Conservation (phyloP, 139 green algal genomes). For the Tetradesmus lagerheimii region DNA sequence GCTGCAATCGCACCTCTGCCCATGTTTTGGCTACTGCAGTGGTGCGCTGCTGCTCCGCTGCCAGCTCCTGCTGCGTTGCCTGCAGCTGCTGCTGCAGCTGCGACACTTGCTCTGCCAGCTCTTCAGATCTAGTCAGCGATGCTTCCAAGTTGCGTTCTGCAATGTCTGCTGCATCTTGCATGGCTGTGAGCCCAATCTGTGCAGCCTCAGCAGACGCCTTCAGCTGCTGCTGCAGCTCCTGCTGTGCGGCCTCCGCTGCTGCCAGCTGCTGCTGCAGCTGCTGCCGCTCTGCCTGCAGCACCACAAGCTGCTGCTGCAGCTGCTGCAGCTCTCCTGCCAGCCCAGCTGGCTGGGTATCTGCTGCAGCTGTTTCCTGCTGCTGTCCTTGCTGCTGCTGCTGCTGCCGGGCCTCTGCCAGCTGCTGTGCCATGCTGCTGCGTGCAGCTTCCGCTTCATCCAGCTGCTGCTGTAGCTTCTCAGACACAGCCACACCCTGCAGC, state of each 20-base stretch:
- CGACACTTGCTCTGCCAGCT: background rate
- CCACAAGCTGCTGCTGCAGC: slow-evolving; percentile 9
- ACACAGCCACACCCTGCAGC: background rate
- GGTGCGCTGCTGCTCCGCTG: background rate
- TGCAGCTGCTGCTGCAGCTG: slow-evolving; percentile 23
- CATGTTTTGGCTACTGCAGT: background rate
- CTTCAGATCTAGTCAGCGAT: background rate
- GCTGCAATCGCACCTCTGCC: background rate
- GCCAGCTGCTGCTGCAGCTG: slow-evolving; percentile 8
- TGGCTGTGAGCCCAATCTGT: background rate
- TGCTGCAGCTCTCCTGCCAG: too few relatives aligned
- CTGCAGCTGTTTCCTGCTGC: background rate
- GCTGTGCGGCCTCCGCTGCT: background rate
- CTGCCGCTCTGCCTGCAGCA: background rate
- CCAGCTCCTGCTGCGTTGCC: background rate
- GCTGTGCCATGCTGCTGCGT: background rate
- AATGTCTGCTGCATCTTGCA: slow-evolving; percentile 1
- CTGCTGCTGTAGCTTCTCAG: slow-evolving; percentile 12
- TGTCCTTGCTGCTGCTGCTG: background rate
- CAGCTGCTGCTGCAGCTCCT: slow-evolving; percentile 23
- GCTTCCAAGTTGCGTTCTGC: slow-evolving; percentile 3
- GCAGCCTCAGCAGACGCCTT: slow-evolving; percentile 1
- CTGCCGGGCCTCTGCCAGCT: background rate
- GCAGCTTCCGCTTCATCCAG: background rate
- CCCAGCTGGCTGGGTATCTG: background rate